Evolutionary conservation across 2,329 filamentous ascomycete species (phyloP), one percentile per base, ranked within the genome.

Genomic region (Pestalotiopsis sp.): DNA sequence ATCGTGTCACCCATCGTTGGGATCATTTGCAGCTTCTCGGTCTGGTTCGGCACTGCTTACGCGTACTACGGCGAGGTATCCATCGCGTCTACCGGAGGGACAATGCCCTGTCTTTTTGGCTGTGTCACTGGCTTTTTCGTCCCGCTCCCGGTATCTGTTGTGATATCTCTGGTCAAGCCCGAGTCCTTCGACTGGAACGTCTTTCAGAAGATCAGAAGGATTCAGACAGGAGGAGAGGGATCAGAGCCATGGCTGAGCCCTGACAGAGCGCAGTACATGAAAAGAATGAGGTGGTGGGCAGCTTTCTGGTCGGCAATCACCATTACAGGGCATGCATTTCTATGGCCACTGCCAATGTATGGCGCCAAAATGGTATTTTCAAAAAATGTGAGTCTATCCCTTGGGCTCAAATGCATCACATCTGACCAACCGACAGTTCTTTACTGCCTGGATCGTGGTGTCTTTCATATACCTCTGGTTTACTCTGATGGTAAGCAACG

Each of bases 291-390:
- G 49, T 45, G 69, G 39, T 69, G 67, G 64, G 69, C 69, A 6
- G 63, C 67, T 9, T 70, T 69, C 25, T 69, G 69, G 69, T 39
- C 67, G 6, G 59, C 63, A 4, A 60, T 69, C 31, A 70, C 69
- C 39, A 52, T 69, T 12, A 23, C 66, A 3, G 64, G 69, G 17
- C 69, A 70, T 13, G 27, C 66, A 4, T 58, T 70, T 20, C 60
- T 70, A 7, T 70, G 67, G 69, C 69, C 69, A 52, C 52, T 70
- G 27, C 62, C 69, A 1, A 70, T 70, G 69, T 70, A 68, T 17
- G 67, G 67, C 14, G 64, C 67, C n/a, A 64, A 65, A 13, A 69
- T 69, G 17, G 64, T 69, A 6, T 70, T 70, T 31, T 69, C 67
- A 6, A 70, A 70, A 58, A 20, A 57, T 20, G 52, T 58, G n/a